Evolutionary conservation across 305 asterid genomes (phyloP).

Genomic region (Fraxinus floribunda): DNA sequence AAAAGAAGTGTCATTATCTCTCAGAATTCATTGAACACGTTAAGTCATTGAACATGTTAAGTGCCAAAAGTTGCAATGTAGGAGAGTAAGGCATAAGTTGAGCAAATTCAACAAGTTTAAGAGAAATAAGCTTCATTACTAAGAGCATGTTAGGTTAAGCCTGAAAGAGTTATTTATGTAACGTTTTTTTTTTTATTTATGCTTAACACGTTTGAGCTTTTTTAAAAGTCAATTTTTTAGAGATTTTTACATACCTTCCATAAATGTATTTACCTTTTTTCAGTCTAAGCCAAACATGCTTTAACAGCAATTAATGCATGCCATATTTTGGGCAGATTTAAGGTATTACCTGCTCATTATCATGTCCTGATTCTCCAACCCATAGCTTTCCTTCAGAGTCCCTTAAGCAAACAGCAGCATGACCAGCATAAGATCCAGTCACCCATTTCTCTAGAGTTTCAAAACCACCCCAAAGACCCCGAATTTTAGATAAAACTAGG

Average conservation of each 20-base stretch:
- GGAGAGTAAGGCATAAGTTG: neutral
- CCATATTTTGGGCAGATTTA: constrained; percentile 8
- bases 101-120: constrained; percentile 4
- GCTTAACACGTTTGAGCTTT: neutral
- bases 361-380: constrained; percentile 99
- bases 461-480: constrained; percentile 95
- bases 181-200: neutral
- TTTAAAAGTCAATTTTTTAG: neutral
- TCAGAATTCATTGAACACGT: neutral
- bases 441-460: constrained; percentile 98
- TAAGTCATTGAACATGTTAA: neutral
- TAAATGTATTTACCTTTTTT: neutral
- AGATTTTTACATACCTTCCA: neutral
- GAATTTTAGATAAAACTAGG: constrained; percentile 78
- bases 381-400: constrained; percentile 83
- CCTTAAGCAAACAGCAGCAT: constrained; percentile 84
- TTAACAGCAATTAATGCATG: constrained; percentile 1
- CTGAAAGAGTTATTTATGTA: neutral
- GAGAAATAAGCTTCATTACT: neutral
- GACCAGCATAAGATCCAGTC: constrained; percentile 95
- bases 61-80: neutral
- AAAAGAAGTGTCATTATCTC: neutral
- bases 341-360: constrained; percentile 63
- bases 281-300: neutral
- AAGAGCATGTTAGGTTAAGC: neutral